Base-by-base conservation (phyloP, 2,329 filamentous ascomycete species). In the Chrysoporthe deuterocubensis region DNA sequence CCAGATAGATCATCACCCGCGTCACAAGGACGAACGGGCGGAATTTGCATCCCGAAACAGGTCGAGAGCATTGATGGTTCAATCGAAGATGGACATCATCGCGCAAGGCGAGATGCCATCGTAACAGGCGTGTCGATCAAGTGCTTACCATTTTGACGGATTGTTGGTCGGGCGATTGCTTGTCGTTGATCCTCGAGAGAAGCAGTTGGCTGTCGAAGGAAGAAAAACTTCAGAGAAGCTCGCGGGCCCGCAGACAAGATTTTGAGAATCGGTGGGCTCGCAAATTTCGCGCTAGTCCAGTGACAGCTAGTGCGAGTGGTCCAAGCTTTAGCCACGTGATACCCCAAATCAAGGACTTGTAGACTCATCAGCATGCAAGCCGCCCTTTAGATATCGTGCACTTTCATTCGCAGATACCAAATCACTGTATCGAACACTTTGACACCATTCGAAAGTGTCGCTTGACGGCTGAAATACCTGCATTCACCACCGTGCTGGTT, bases 1-100 rank as follows among this genome's bases (percentile, higher is more conserved):
- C 87, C 88, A 89, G 82, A 81, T 88, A 88, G 82, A 81, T 88
- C 87, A 82, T 88, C 87, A 88, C 85, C 82, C 73, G 75, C 70
- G 79, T 79, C 79, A 50, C 78, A 42, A 75, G 76, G 77, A 79
- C 80, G 76, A 75, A 77, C 76, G 78, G 76, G 78, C 79, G 80
- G 81, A 79, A 76, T 74, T 72, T 75, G 77, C 75, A 73, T 73
- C 78, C 75, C 75, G 76, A 74, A 73, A 72, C 69, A 75, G 76
- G 69, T 75, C 74, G 67, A 76, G 73, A 72, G 72, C 74, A 75
- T 65, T 61, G 32, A 54, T 56, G 61, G 62, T 44, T 61, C 16
- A 66, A 61, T 67, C n/a, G 64, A 67, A 62, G 60, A 70, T 61
- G 64, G 52, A 42, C 44, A 62, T 42, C 59, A 61, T 57, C 67